Percentiles rank a stretch among this genome's conserved stretches.
Evolutionary conservation across 768 basidiomycete species (phyloP).

Genomic region (Leccinum ochraceum): DNA sequence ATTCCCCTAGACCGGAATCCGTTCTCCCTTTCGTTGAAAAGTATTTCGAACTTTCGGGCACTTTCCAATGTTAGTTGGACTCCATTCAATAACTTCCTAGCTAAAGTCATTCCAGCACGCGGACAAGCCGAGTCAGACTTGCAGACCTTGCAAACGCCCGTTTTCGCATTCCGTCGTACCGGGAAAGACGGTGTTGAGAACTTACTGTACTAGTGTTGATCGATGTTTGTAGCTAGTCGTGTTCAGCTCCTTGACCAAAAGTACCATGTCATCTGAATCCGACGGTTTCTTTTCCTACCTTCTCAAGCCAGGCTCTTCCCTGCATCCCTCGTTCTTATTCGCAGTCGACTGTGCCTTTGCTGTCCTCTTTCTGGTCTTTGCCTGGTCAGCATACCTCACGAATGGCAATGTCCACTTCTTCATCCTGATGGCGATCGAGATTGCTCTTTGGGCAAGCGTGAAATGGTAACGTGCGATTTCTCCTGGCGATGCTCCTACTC

Average conservation of each 20-base stretch:
- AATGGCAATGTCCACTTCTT: conserved; percentile 68
- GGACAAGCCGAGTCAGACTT: conserved; percentile 1
- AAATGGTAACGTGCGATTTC: conserved; percentile 60
- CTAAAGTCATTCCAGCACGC: conserved; percentile 9
- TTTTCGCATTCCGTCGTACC: conserved; percentile 17
- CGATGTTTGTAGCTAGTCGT: conserved; percentile 18
- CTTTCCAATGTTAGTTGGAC: conserved; percentile 45
- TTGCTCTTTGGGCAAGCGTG: conserved; percentile 73
- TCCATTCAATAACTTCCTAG: background rate
- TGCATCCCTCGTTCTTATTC: conserved; percentile 68
- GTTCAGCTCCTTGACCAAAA: background rate
- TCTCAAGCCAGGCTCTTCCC: conserved; percentile 72
- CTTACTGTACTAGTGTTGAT: conserved; percentile 8
- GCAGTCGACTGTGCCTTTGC: conserved; percentile 63
- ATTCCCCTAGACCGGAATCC: conserved; percentile 33
- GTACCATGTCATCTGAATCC: conserved; percentile 24
- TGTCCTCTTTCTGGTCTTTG: conserved; percentile 57
- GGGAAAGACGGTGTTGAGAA: conserved; percentile 1
- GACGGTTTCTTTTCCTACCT: conserved; percentile 54
- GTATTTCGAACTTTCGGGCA: conserved; percentile 56
- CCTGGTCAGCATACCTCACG: conserved; percentile 59
- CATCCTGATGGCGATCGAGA: conserved; percentile 61
- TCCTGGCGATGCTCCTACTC: conserved; percentile 6
- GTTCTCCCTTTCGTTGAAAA: conserved; percentile 45
- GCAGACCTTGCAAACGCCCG: background rate